Evolutionary conservation across 2,329 filamentous ascomycete species (phyloP).

Genomic region (Coniochaeta ligniaria): DNA sequence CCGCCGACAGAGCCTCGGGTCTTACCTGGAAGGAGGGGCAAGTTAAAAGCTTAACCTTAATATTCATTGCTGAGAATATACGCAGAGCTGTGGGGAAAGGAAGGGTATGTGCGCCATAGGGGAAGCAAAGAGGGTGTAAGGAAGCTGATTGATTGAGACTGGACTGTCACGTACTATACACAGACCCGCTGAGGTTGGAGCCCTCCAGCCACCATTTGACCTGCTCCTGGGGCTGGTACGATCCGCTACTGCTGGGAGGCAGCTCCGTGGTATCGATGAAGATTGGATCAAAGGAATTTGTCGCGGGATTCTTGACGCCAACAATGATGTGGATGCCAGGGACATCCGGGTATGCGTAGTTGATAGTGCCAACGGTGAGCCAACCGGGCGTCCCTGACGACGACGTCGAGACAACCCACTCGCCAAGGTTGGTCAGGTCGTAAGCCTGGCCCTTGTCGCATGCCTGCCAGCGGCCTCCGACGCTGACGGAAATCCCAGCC

Average conservation of each 20-base stretch:
- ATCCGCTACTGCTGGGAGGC: background rate
- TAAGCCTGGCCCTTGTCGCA: constrained; percentile 5
- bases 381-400: background rate
- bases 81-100: background rate
- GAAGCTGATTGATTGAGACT: too few species aligned
- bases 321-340: constrained; percentile 5
- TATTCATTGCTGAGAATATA: background rate
- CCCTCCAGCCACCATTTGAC: constrained; percentile 6
- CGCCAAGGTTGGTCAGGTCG: background rate
- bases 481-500: background rate
- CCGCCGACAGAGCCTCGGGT: background rate
- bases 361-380: constrained; percentile 4
- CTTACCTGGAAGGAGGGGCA: background rate
- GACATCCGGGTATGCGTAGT: constrained; percentile 4
- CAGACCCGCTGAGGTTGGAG: background rate
- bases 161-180: too few species aligned
- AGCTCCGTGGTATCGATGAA: background rate
- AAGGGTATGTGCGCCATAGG: background rate
- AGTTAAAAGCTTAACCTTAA: background rate
- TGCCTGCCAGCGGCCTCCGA: background rate
- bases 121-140: background rate
- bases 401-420: background rate
- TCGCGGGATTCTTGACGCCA: background rate
- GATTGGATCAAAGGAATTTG: background rate
- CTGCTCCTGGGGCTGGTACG: constrained; percentile 5